Evolutionary conservation across 83 land plant genomes (phyloP).

Genomic region (Diphasiastrum complanatum): DNA sequence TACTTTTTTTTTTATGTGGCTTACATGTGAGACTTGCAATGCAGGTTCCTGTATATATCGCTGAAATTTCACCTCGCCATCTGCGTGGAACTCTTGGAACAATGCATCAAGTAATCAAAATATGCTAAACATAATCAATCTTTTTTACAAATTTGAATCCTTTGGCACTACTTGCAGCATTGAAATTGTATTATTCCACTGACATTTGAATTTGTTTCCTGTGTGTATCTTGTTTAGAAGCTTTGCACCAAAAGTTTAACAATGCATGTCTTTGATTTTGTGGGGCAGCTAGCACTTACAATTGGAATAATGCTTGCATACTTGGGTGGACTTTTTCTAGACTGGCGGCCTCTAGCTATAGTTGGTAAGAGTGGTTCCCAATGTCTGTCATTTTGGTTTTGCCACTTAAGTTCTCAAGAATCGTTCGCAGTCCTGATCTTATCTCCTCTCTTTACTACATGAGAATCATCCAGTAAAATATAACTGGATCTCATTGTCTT

Average conservation of each 20-base stretch:
- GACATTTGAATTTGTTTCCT: too few species aligned
- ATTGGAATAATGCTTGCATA: slow-evolving; percentile 28
- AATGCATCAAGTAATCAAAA: slow-evolving; percentile 15
- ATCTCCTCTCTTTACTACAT: too few species aligned
- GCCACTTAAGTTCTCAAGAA: not conserved
- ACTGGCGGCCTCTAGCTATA: slow-evolving; percentile 28
- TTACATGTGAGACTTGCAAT: too few species aligned
- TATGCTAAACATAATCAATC: too few species aligned
- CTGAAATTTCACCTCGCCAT: slow-evolving; percentile 10
- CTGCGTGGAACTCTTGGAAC: slow-evolving; percentile 13
- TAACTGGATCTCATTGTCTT: too few species aligned
- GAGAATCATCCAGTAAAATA: too few species aligned
- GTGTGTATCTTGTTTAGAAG: too few species aligned
- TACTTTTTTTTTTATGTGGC: too few species aligned
- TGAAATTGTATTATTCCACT: too few species aligned
- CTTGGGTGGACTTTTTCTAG: slow-evolving; percentile 21
- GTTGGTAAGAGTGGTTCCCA: slow-evolving; percentile 14
- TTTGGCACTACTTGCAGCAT: too few species aligned
- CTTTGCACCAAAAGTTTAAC: not conserved
- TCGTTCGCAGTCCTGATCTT: too few species aligned
- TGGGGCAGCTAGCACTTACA: slow-evolving; percentile 24
- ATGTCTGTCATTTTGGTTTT: not conserved
- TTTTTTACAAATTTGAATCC: too few species aligned
- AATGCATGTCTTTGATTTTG: not conserved
- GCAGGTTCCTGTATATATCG: slow-evolving; percentile 16